phyloP scores from a whole-genome alignment of 2,329 filamentous ascomycete species.

The Penicillium fuscoglaucum region DNA sequence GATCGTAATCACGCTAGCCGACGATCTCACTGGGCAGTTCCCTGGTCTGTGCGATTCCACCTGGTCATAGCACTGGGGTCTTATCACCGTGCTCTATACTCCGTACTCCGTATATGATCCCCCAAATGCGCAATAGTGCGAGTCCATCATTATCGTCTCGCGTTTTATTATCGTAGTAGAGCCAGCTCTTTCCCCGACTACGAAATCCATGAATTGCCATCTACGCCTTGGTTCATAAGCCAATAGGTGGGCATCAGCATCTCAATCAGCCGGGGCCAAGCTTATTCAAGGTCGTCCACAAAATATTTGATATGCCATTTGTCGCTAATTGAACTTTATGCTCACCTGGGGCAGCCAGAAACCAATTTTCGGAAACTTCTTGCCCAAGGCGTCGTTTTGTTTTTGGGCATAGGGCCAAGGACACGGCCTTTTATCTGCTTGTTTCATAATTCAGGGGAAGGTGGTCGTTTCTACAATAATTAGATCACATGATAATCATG shows the following conservation, averaged over 20 bases:
- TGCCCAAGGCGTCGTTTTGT: not conserved
- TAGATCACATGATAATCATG: not conserved
- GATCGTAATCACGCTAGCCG: slow-evolving; percentile 20
- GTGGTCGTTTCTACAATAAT: not conserved
- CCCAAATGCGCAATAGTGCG: not conserved
- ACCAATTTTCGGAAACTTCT: too few relatives aligned
- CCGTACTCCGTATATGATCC: too few relatives aligned
- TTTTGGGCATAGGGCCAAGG: not conserved
- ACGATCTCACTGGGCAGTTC: not conserved
- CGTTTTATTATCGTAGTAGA: not conserved
- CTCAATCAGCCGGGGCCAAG: not conserved
- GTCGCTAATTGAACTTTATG: not conserved
- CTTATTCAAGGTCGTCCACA: not conserved
- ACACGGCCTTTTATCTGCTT: not conserved
- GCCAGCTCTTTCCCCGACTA: not conserved
- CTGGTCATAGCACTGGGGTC: not conserved
- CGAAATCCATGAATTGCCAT: not conserved
- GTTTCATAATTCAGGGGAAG: not conserved
- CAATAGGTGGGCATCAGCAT: not conserved
- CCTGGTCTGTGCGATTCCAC: not conserved
- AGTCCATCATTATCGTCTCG: not conserved
- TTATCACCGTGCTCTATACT: not conserved
- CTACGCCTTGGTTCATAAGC: not conserved
- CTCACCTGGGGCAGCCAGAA: not conserved
- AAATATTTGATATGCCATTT: not conserved